Evolutionary conservation across 306 rosid species (phyloP), one percentile per base, ranked within the genome.

Genomic region (Gleditsia sinensis): DNA sequence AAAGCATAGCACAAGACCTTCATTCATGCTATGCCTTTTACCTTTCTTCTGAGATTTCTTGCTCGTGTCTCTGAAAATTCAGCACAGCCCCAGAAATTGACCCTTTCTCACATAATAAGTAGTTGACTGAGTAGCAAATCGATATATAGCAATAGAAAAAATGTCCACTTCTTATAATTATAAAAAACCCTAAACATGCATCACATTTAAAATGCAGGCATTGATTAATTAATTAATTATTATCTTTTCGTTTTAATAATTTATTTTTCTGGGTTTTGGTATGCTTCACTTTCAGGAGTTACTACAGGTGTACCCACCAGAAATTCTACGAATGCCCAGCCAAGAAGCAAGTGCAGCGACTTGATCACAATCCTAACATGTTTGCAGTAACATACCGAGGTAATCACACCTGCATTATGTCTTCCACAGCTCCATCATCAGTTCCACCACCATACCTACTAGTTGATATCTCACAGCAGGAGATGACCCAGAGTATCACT

Each of bases 241-340:
- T 13, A 1, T 42, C 3, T 43, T 9, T 25, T 24, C 11, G n/a
- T n/a, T n/a, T n/a, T n/a, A n/a, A n/a, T n/a, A n/a, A n/a, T 14
- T 43, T 0, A 13, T 6, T 19, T 24, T 24, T 46, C 14, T 11
- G 14, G 12, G 23, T 27, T 6, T 4, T 17, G 61, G 12, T 28
- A 25, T 27, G 3, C 7, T 6, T 10, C 6, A 21, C 8, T 83
- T 43, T 17, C 84, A 93, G 98, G 83, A 28, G 90, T 45, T 93
- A 93, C 78, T 93, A 81, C 36, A 84, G 96, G 77, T 93, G 98
- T 83, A 93, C 98, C 25, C 96, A 93, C 78, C 96, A 93, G 64
- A 90, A 86, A 76, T 32, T 87, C 12, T 90, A 85, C 81, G 62
- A 49, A 0, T 93, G 97, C 43, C 82, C 81, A 1, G 97, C 97